A percentile compares a stretch with the other conserved stretches of the same genome.
Conservation (phyloP, 176 grass and related monocot species). For the Secale cereale region DNA sequence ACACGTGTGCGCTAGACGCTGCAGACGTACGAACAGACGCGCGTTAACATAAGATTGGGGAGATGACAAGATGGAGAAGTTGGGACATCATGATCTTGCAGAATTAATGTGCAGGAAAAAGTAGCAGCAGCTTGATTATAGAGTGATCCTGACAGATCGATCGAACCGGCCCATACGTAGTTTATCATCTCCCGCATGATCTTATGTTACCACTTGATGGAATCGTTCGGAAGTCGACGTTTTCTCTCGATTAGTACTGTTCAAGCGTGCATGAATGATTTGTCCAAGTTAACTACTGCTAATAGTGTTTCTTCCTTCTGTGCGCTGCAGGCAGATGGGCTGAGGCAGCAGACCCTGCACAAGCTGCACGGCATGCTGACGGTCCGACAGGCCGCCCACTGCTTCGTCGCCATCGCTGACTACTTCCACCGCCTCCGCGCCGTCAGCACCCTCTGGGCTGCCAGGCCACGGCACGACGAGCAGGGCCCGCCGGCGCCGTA, state of each 20-base stretch:
- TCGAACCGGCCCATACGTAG: background rate
- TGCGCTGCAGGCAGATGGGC: constrained; percentile 33
- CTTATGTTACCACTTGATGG: background rate
- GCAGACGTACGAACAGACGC: background rate
- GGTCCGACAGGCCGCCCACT: constrained; percentile 23
- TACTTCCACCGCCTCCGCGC: constrained; percentile 54
- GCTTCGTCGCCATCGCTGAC: constrained; percentile 39
- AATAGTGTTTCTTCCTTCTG: background rate
- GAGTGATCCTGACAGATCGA: background rate
- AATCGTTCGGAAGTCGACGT: background rate
- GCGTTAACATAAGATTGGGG: background rate
- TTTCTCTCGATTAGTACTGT: background rate
- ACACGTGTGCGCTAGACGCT: background rate
- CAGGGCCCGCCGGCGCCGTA: constrained; percentile 5
- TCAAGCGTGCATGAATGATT: background rate
- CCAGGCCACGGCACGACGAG: constrained; percentile 31
- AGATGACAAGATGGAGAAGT: background rate
- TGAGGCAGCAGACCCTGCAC: constrained; percentile 51
- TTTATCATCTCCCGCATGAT: background rate
- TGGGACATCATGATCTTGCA: background rate
- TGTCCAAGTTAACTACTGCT: background rate
- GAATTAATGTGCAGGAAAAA: constrained; percentile 16
- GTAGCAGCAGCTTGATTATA: background rate
- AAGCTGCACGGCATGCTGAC: constrained; percentile 47
- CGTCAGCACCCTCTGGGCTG: constrained; percentile 43